Percentiles rank a stretch among this genome's conserved stretches.
These are phyloP conservation scores for Serendipita sp. DNA, from an alignment of 1,284 basidiomycete genomes.

Conservation along the genomic window DNA sequence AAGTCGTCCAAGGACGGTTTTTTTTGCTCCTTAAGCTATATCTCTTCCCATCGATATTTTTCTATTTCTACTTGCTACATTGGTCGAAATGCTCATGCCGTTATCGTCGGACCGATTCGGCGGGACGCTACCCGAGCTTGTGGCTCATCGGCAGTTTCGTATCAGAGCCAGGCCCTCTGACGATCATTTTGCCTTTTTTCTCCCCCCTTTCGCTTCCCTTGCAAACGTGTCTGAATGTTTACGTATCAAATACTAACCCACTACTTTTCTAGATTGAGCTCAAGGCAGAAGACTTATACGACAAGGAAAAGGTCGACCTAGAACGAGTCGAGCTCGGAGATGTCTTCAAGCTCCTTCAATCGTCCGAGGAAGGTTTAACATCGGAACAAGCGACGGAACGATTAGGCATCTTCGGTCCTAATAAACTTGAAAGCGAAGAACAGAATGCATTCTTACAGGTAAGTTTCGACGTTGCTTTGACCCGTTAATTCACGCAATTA, in stretches of 20 bases:
- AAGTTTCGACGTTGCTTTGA: constrained; percentile 13
- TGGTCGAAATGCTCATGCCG: not conserved
- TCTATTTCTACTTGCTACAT: not conserved
- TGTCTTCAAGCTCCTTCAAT: constrained; percentile 92
- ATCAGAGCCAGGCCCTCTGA: no score
- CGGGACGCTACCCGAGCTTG: not conserved
- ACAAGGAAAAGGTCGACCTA: constrained; percentile 98
- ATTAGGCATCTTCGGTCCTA: constrained; percentile 89
- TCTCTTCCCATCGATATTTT: not conserved
- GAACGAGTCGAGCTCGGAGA: constrained; percentile 95
- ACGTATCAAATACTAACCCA: not conserved
- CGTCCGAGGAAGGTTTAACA: constrained; percentile 65
- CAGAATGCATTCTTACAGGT: constrained; percentile 79
- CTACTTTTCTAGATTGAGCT: constrained; percentile 54
- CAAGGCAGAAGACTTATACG: constrained; percentile 88
- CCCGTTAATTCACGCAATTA: constrained; percentile 18
- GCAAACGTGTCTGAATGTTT: not conserved
- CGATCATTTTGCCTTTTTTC: no score
- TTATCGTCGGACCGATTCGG: constrained; percentile 1
- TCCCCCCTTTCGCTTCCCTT: no score
- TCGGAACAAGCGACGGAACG: constrained; percentile 68
- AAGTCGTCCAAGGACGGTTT: no score
- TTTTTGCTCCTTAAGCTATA: not conserved
- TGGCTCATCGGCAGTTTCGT: no score
- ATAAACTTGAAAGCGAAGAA: constrained; percentile 85